These are phyloP conservation scores for Cyclotella sp. DNA, from an alignment of 108 stramenopile species.

Conservation along the genomic window DNA sequence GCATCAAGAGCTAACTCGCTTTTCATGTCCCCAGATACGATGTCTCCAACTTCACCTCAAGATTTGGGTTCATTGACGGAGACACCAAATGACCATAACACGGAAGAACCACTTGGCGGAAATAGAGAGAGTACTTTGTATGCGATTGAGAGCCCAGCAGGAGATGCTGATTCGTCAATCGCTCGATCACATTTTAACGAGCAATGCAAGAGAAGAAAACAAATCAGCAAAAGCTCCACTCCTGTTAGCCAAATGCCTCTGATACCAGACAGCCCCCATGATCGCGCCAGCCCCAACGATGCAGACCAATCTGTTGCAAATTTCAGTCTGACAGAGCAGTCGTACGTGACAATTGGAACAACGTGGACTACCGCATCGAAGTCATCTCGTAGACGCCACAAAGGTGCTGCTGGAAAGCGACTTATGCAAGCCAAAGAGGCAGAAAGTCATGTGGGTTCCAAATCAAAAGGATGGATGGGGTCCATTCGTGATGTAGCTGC, in stretches of 20 bases:
- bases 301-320: slow-evolving; percentile 44
- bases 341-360: slow-evolving; percentile 42
- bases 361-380: slow-evolving; percentile 51
- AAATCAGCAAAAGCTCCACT: slow-evolving; percentile 1
- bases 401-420: slow-evolving; percentile 69
- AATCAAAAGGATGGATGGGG: slow-evolving; percentile 75
- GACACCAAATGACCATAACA: slow-evolving; percentile 3
- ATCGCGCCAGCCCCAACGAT: slow-evolving; percentile 3
- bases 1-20: slow-evolving; percentile 19
- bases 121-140: background rate
- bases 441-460: slow-evolving; percentile 32
- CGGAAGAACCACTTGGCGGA: background rate
- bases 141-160: background rate
- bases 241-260: slow-evolving; percentile 1
- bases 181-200: background rate
- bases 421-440: slow-evolving; percentile 57
- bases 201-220: background rate
- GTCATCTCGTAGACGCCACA: slow-evolving; percentile 62
- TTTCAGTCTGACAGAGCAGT: slow-evolving; percentile 55
- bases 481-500: slow-evolving; percentile 72
- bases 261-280: slow-evolving; percentile 13
- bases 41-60: slow-evolving; percentile 24
- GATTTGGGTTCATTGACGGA: slow-evolving; percentile 22
- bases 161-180: background rate
- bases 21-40: slow-evolving; percentile 28